A percentile compares a stretch with the other conserved stretches of the same genome.
Conservation (phyloP, 345 rosid genomes). For the rapeseed (Brassica napus) region DNA sequence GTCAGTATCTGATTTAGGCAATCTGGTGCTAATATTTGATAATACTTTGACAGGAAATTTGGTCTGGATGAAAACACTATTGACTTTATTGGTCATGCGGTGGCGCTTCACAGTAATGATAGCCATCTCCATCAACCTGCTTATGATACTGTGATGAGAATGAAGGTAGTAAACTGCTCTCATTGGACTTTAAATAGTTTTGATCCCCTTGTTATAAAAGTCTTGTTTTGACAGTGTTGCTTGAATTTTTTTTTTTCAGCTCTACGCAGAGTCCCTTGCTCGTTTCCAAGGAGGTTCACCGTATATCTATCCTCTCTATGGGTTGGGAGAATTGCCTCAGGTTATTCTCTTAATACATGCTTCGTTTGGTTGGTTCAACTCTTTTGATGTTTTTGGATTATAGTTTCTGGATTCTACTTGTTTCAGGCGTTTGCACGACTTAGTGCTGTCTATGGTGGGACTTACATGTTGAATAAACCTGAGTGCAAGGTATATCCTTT, state of each 20-base stretch:
- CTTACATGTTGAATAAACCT: conserved; percentile 93
- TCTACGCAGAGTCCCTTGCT: conserved; percentile 88
- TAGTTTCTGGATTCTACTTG: conserved; percentile 10
- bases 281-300: conserved; percentile 99
- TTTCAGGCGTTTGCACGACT: conserved; percentile 93
- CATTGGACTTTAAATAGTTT: background rate
- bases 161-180: conserved; percentile 77
- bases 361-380: conserved; percentile 11
- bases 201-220: background rate
- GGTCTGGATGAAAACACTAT: conserved; percentile 83
- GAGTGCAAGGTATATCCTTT: conserved; percentile 74
- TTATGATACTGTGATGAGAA: conserved; percentile 87
- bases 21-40: conserved; percentile 11
- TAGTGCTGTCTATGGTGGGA: conserved; percentile 98
- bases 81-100: conserved; percentile 97
- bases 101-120: conserved; percentile 94
- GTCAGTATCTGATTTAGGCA: too few species aligned
- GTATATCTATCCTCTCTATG: conserved; percentile 90
- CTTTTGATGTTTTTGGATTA: background rate
- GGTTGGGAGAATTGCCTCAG: conserved; percentile 98
- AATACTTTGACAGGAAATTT: conserved; percentile 59
- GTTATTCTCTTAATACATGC: conserved; percentile 36
- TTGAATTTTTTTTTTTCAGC: conserved; percentile 48
- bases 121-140: conserved; percentile 80
- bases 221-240: conserved; percentile 21